Evolutionary conservation across 441 rosid species (phyloP).

Genomic region (Theobroma grandiflorum): DNA sequence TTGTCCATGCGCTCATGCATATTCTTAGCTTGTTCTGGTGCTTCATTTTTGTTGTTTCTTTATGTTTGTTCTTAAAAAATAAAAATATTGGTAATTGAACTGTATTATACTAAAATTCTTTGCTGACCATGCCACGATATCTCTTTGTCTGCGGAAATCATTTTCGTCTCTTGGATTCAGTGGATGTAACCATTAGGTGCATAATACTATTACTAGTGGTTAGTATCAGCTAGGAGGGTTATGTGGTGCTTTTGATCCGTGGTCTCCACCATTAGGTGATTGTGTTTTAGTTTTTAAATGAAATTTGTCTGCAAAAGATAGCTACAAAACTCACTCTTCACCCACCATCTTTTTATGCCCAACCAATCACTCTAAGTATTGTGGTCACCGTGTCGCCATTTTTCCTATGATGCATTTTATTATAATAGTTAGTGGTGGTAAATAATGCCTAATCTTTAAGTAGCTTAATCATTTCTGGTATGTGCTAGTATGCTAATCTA

Average conservation of each 20-base stretch:
- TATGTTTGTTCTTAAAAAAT: neutral
- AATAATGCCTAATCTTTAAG: conserved; percentile 13
- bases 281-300: conserved; percentile 6
- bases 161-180: neutral
- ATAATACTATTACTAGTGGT: conserved; percentile 13
- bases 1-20: neutral
- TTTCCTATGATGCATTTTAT: conserved; percentile 2
- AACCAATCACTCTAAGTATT: conserved; percentile 18
- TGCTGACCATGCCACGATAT: neutral
- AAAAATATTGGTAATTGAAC: neutral
- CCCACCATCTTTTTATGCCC: conserved; percentile 16
- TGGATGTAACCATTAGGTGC: neutral
- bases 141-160: neutral
- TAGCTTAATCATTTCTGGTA: conserved; percentile 25
- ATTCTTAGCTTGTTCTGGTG: neutral
- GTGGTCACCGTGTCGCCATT: conserved; percentile 16
- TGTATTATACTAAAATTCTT: neutral
- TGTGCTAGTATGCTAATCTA: conserved; percentile 3
- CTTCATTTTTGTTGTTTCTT: neutral
- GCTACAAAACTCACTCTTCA: conserved; percentile 8
- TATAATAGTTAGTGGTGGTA: conserved; percentile 27
- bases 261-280: conserved; percentile 34
- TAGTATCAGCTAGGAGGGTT: neutral
- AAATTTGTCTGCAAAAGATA: conserved; percentile 16
- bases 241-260: conserved; percentile 30